phyloP scores from a whole-genome alignment of 1,284 basidiomycete genomes.

The Apiotrichum mycotoxinovorans region DNA sequence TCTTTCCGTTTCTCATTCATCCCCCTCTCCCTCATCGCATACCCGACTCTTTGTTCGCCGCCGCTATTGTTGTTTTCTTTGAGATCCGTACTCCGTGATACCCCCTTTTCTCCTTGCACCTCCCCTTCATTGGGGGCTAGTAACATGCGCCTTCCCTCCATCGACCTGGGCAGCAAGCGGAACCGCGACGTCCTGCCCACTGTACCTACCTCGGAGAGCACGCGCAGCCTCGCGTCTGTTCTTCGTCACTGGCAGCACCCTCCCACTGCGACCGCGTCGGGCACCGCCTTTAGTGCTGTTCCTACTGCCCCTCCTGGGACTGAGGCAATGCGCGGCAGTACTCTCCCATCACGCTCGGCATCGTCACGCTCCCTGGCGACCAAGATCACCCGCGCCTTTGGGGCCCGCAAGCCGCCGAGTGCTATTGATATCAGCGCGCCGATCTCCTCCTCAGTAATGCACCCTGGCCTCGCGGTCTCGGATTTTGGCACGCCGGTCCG shows the following conservation, averaged over 20 bases:
- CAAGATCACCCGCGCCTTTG: conserved; percentile 10
- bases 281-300: too few species aligned
- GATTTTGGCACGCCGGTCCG: conserved; percentile 9
- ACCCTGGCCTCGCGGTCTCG: background rate
- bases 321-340: background rate
- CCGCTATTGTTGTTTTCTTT: background rate
- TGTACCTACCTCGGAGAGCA: background rate
- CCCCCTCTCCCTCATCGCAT: too few species aligned
- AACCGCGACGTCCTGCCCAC: background rate
- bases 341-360: background rate
- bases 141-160: background rate
- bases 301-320: background rate
- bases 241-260: background rate
- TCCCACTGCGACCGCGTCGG: background rate
- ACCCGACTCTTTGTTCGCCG: too few species aligned
- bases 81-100: background rate
- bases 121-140: background rate
- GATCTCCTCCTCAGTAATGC: background rate
- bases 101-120: background rate
- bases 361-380: conserved; percentile 1
- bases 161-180: background rate
- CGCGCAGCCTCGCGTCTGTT: background rate
- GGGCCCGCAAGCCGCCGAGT: background rate
- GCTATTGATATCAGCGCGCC: background rate
- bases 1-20: too few species aligned